These are phyloP conservation scores for Dalechampia spathulata DNA, from an alignment of 441 rosid species.

Conservation along the genomic window DNA sequence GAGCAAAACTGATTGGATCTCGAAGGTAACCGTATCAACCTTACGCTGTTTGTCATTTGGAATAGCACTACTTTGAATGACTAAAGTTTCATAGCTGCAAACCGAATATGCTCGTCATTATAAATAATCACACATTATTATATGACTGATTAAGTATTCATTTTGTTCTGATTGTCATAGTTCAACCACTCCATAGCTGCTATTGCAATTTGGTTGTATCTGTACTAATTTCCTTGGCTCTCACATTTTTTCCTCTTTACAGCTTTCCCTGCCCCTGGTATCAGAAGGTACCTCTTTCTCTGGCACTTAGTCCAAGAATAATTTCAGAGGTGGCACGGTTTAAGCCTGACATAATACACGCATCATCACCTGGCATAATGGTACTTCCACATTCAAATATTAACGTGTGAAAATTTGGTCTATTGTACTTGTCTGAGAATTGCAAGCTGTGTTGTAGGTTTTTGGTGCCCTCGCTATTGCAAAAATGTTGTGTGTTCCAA, in stretches of 20 bases:
- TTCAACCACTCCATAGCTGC: background rate
- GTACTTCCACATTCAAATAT: conserved; percentile 24
- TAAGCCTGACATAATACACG: conserved; percentile 96
- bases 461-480: conserved; percentile 91
- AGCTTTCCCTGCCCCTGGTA: conserved; percentile 96
- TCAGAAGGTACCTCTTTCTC: conserved; percentile 91
- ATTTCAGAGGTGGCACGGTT: conserved; percentile 93
- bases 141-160: background rate
- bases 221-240: background rate
- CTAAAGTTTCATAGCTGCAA: background rate
- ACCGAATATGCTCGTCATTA: background rate
- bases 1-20: conserved; percentile 93
- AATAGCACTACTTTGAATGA: conserved; percentile 9
- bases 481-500: conserved; percentile 75
- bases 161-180: background rate
- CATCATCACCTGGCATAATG: conserved; percentile 98
- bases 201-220: conserved; percentile 1
- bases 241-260: conserved; percentile 21
- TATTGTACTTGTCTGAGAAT: conserved; percentile 16
- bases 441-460: conserved; percentile 41
- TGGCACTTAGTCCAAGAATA: conserved; percentile 97
- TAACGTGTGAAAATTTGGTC: background rate
- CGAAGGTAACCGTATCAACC: conserved; percentile 42
- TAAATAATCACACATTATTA: background rate
- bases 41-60: background rate